Conservation (phyloP, 164 flowering plant genomes). For the Saururus chinensis region DNA sequence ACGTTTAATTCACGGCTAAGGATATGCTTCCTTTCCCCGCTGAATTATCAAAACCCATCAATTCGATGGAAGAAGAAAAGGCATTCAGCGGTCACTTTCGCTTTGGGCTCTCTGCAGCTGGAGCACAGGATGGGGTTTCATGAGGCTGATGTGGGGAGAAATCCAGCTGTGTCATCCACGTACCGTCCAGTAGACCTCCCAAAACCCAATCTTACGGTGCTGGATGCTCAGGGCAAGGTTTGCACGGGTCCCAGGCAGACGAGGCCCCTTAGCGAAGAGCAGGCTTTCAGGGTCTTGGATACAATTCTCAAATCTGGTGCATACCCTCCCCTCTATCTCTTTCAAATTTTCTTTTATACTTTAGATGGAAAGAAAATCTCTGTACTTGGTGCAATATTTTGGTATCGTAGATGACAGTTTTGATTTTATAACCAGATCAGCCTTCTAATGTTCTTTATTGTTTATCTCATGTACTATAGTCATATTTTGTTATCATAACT, state of each 20-base stretch:
- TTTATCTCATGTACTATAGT: no score
- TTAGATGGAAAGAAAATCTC: no score
- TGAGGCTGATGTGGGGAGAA: constrained; percentile 32
- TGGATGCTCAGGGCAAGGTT: constrained; percentile 91
- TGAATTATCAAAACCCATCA: no score
- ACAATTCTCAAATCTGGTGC: constrained; percentile 84
- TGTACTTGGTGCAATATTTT: no score
- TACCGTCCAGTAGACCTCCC: constrained; percentile 41
- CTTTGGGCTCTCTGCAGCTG: background rate
- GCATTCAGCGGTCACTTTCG: no score
- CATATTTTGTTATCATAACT: no score
- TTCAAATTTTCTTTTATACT: background rate
- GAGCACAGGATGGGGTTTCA: constrained; percentile 34
- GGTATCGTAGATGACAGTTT: no score
- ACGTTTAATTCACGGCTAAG: no score
- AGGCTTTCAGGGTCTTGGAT: constrained; percentile 76
- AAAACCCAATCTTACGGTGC: constrained; percentile 75
- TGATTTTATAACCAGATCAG: no score
- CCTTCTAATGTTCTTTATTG: no score
- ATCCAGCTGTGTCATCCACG: constrained; percentile 54
- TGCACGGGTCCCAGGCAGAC: constrained; percentile 97
- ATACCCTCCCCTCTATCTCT: background rate
- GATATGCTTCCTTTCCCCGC: no score
- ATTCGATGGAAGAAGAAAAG: no score
- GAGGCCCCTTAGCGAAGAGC: constrained; percentile 71